Base-by-base conservation (phyloP, 768 basidiomycete species). In the Boletellus ananiceps region DNA sequence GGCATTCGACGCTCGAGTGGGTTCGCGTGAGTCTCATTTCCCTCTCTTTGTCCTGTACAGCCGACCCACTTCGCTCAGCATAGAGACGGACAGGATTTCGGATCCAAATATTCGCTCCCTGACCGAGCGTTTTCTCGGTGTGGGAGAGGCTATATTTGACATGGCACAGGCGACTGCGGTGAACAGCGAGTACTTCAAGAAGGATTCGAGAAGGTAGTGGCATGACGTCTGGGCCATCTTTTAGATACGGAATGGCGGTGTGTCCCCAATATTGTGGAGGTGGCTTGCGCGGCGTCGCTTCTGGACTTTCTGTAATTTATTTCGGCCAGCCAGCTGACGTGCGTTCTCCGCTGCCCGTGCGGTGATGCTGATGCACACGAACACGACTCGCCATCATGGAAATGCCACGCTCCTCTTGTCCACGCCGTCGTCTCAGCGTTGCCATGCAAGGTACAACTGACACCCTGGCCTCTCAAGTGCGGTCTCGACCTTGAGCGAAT, bases 1-100 rank as follows among this genome's bases (percentile, higher is more conserved):
- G 95, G 95, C 27, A 84, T 98, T 51, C 84, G 84, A 65, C 83
- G 90, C 51, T 86, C 92, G 15, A 94, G 86, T 51, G 94, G 94
- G 32, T 93, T 92, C 71, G 70, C 79, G 94, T 96, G 64, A 69
- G 93, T 84, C 44, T 40, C 56, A 35, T 46, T 52, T 41, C 39
- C 19, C 9, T 37, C 36, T 36, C 29, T 40, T 36, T 40, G n/a
- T 29, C 44, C 39, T 25, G 38, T 41, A 6, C 29, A 16, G 15
- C 42, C 40, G 50, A 49, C 36, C 33, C 15, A 40, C 25, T 33
- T n/a, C 42, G 51, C 40, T 41, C 32, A 92, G 93, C 25, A 76
- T 84, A 21, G 73, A 91, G 58, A 80, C 87, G 15, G 71, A 75
- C 38, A 59, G 69, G 9, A 86, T 98, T 52, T 72, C 87, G 34